phyloP scores from a whole-genome alignment of 2,329 filamentous ascomycete species.

The Ophiocordyceps camponoti-saundersi region DNA sequence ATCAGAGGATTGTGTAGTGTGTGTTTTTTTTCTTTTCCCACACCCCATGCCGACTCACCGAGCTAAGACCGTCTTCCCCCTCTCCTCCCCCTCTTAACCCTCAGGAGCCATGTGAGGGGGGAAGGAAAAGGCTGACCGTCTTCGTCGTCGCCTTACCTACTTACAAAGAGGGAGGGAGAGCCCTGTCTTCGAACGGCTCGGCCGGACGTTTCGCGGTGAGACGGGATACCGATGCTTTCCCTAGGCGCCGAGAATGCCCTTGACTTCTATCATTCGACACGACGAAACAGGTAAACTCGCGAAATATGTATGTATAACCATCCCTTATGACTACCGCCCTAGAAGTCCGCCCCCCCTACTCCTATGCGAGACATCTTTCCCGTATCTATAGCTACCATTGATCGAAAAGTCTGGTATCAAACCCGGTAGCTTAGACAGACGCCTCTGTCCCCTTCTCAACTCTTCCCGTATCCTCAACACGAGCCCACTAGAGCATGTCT shows the following conservation, averaged over 20 bases:
- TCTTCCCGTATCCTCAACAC: background rate
- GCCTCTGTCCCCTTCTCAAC: too few species aligned
- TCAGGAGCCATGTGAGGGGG: background rate
- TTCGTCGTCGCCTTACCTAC: background rate
- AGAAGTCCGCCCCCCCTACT: too few species aligned
- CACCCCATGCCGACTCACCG: background rate
- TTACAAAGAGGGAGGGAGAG: background rate
- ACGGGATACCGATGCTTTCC: background rate
- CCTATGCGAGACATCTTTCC: too few species aligned
- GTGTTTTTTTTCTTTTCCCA: background rate
- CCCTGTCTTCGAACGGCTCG: background rate
- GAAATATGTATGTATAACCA: too few species aligned
- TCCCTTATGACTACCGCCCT: too few species aligned
- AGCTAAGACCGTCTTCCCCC: background rate
- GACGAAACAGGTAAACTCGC: too few species aligned
- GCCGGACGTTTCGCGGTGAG: background rate
- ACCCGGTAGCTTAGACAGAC: too few species aligned
- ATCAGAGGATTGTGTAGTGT: background rate
- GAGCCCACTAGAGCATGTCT: background rate
- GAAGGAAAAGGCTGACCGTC: background rate
- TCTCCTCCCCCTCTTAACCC: too few species aligned
- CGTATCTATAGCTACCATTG: too few species aligned
- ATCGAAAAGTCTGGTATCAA: background rate
- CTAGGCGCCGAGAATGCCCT: background rate
- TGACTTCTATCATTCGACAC: too few species aligned